Evolutionary conservation across 371 early-diverging fungal species (phyloP), one percentile per base, ranked within the genome.

Genomic region (Capillidium heterosporum): DNA sequence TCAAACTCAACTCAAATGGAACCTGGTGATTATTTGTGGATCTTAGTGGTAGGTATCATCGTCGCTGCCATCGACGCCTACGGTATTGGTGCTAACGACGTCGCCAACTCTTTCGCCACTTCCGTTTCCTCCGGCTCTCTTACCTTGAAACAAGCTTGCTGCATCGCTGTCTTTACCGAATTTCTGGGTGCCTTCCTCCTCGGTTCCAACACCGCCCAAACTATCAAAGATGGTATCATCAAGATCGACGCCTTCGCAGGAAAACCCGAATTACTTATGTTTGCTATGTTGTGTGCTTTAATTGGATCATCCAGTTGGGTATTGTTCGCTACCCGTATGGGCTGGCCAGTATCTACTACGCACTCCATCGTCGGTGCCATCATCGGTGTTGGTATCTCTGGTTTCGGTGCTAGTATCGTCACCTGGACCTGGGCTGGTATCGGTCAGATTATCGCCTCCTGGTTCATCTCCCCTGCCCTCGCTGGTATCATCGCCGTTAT

Each of bases 61-160:
- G 71, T 79, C 48, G 75, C 83, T 50, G 75, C 80, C 57, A 44
- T 69, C 23, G 83, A 84, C 63, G 80, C 80, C n/a, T 80, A 63
- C 55, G 73, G 82, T 54, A 82, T 83, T 53, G 89, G 91, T 61
- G 89, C 91, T 39, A 91, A 91, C 67, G 91, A 91, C 68, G 91
- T 91, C 11, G 81, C 91, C 62, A 89, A 91, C 63, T 75, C 86
- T 3, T 91, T 88, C 63, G 85, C 89, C 32, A 84, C 87, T n/a
- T 85, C 89, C 17, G 86, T 89, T 46, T 82, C 82, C 15, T 84
- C 90, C 1, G 81, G 84, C 10, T 82, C 91, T 5, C 60, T 91
- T 44, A 78, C 80, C 10, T 65, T 89, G 32, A 59, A 56, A 3
- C 83, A 85, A 64, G 91, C 90, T 11, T 73, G 77, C 62, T 63